phyloP scores from a whole-genome alignment of 2,329 filamentous ascomycete species.

The Elsinoe fawcettii region DNA sequence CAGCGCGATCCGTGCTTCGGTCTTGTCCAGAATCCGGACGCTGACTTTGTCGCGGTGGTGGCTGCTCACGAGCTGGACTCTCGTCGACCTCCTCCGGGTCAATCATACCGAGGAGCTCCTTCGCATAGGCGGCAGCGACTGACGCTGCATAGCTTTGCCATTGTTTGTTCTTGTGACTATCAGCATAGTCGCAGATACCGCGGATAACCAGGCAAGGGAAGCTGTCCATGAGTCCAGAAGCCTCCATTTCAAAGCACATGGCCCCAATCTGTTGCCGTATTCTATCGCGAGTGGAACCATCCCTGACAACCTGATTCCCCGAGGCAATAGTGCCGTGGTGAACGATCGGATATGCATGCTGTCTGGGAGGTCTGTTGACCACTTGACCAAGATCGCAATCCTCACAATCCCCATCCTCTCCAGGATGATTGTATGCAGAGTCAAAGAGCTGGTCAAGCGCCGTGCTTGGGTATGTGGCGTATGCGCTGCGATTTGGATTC shows the following conservation, averaged over 20 bases:
- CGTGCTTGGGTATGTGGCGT: not conserved
- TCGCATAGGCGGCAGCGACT: slow-evolving; percentile 20
- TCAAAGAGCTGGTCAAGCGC: not conserved
- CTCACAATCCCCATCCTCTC: not conserved
- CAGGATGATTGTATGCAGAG: not conserved
- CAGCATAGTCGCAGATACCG: slow-evolving; percentile 16
- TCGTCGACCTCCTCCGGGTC: not conserved
- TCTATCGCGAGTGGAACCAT: slow-evolving; percentile 17
- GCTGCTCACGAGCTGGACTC: not conserved
- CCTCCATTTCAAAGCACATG: slow-evolving; percentile 18
- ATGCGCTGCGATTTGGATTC: not conserved
- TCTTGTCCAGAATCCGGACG: too few relatives aligned
- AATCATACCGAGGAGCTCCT: not conserved
- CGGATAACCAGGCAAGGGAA: slow-evolving; percentile 15
- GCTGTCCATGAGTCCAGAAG: not conserved
- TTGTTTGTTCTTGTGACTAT: slow-evolving; percentile 15
- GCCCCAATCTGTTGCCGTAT: slow-evolving; percentile 10
- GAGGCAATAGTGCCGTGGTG: slow-evolving; percentile 25
- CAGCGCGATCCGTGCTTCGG: too few relatives aligned
- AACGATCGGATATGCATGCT: not conserved
- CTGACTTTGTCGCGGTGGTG: too few relatives aligned
- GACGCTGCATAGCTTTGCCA: slow-evolving; percentile 17
- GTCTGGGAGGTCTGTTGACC: not conserved
- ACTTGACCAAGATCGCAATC: not conserved
- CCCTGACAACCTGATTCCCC: slow-evolving; percentile 21